A percentile compares a stretch with the other conserved stretches of the same genome.
Evolutionary conservation across 192 early-diverging fungal species (phyloP).

Genomic region (Entophlyctis helioformis): DNA sequence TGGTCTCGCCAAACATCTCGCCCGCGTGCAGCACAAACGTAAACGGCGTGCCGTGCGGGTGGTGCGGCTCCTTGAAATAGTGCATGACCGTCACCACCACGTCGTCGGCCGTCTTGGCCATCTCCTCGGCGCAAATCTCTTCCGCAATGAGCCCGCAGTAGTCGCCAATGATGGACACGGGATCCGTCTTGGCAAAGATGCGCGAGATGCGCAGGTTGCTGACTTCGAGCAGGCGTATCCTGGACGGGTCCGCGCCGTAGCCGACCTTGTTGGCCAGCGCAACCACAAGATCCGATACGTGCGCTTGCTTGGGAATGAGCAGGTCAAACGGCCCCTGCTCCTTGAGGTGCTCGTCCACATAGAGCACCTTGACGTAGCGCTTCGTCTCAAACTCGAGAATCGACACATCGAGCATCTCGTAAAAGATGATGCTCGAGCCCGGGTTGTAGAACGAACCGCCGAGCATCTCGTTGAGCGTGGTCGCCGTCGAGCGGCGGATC

Average conservation of each 20-base stretch:
- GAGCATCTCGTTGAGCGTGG: slow-evolving; percentile 47
- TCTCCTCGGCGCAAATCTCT: slow-evolving; percentile 7
- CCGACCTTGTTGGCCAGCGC: slow-evolving; percentile 28
- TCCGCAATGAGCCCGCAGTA: slow-evolving; percentile 45
- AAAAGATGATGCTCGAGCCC: slow-evolving; percentile 38
- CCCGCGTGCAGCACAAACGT: slow-evolving; percentile 25
- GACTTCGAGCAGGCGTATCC: slow-evolving; percentile 33
- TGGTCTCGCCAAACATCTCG: slow-evolving; percentile 46
- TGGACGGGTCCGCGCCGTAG: too few species aligned
- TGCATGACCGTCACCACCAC: slow-evolving; percentile 60
- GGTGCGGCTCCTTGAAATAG: slow-evolving; percentile 55
- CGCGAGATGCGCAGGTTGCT: slow-evolving; percentile 28
- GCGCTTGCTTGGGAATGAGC: slow-evolving; percentile 48
- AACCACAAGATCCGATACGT: slow-evolving; percentile 30
- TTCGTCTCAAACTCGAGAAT: slow-evolving; percentile 77
- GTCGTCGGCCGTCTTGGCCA: slow-evolving; percentile 4
- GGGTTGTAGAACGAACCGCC: slow-evolving; percentile 10
- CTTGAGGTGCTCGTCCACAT: slow-evolving; percentile 49
- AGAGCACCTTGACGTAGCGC: slow-evolving; percentile 53
- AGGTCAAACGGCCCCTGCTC: slow-evolving; percentile 58
- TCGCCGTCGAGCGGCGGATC: slow-evolving; percentile 30
- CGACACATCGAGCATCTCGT: slow-evolving; percentile 74
- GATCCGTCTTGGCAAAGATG: slow-evolving; percentile 28
- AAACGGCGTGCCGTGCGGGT: slow-evolving; percentile 77
- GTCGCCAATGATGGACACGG: slow-evolving; percentile 29